A percentile compares a stretch with the other conserved stretches of the same genome.
Evolutionary conservation across 2,329 filamentous ascomycete species (phyloP).

Genomic region (Monosporascus sp.): DNA sequence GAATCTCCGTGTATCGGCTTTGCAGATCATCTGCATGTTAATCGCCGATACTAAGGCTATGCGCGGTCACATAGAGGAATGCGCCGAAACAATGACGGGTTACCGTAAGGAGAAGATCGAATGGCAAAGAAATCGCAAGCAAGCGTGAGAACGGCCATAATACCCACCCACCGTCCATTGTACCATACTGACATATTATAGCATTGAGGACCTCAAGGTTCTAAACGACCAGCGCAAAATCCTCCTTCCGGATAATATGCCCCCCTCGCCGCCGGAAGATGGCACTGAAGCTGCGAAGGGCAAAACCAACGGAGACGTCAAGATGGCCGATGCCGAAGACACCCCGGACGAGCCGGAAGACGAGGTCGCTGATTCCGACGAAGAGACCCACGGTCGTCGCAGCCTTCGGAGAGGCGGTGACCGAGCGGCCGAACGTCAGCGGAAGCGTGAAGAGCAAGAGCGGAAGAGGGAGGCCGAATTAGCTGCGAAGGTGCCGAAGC

Average conservation of each 20-base stretch:
- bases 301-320: conserved; percentile 52
- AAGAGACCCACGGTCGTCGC: conserved; percentile 50
- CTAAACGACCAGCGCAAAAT: conserved; percentile 71
- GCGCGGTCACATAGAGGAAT: conserved; percentile 84
- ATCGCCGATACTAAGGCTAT: conserved; percentile 82
- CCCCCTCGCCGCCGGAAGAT: conserved; percentile 50
- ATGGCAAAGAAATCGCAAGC: conserved; percentile 72
- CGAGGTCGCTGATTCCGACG: conserved; percentile 64
- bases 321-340: conserved; percentile 61
- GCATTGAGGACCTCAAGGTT: conserved; percentile 64
- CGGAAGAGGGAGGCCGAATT: conserved; percentile 64
- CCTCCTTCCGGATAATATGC: conserved; percentile 66
- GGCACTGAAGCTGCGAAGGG: conserved; percentile 32
- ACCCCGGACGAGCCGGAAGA: conserved; percentile 54
- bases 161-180: background rate
- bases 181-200: conserved; percentile 32
- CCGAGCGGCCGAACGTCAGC: conserved; percentile 65
- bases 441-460: conserved; percentile 70
- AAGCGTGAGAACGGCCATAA: conserved; percentile 44
- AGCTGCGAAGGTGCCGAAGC: conserved; percentile 63
- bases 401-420: conserved; percentile 59
- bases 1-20: conserved; percentile 71
- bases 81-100: conserved; percentile 88
- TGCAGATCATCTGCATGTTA: conserved; percentile 83
- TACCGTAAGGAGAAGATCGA: conserved; percentile 96